Evolutionary conservation across 345 rosid genomes (phyloP).

Genomic region (Melastoma malabathricum): DNA sequence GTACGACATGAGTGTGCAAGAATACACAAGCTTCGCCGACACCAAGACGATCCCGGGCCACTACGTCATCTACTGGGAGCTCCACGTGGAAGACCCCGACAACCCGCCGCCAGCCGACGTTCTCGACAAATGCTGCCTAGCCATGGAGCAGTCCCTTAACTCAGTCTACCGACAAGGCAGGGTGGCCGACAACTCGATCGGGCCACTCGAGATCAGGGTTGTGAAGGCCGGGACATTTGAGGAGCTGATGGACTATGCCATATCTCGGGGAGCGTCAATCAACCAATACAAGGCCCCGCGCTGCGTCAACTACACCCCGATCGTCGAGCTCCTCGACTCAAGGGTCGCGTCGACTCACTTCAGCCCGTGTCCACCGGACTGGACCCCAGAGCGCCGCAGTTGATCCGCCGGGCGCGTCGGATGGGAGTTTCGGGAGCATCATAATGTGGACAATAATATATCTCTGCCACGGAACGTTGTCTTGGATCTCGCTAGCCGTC

Average conservation of each 20-base stretch:
- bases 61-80: constrained; percentile 75
- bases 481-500: too few species aligned
- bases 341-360: constrained; percentile 52
- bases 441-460: too few species aligned
- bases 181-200: constrained; percentile 63
- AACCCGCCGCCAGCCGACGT: constrained; percentile 31
- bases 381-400: constrained; percentile 47
- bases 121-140: constrained; percentile 44
- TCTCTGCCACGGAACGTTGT: too few species aligned
- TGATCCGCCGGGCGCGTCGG: neutral
- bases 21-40: constrained; percentile 77
- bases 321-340: constrained; percentile 62
- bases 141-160: constrained; percentile 73
- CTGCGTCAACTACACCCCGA: constrained; percentile 66
- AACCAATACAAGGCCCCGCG: constrained; percentile 88
- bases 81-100: constrained; percentile 27
- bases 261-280: constrained; percentile 83
- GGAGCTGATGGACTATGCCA: constrained; percentile 82
- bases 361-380: constrained; percentile 53
- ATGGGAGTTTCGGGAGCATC: too few species aligned
- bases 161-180: constrained; percentile 73
- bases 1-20: constrained; percentile 50
- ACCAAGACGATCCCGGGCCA: constrained; percentile 71
- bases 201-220: constrained; percentile 65
- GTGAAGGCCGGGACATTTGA: constrained; percentile 73